Evolutionary conservation across 78 protist species (phyloP), one percentile per base, ranked within the genome.

Genomic region (Dictyostelium capitatum): DNA sequence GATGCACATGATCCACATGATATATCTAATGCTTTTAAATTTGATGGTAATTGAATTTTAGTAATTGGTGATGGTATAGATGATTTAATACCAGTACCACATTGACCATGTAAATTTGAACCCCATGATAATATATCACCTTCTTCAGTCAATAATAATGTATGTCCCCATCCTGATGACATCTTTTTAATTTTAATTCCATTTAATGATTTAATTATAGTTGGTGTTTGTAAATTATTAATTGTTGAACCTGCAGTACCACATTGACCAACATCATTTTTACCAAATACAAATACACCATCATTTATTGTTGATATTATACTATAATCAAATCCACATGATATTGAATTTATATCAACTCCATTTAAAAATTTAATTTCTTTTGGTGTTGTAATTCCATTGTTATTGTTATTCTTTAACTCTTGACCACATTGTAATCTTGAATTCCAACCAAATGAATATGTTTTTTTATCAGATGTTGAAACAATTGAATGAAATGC

Each of bases 1-100:
- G 83, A 74, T 20, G 82, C 92, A 85, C 70, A n/a, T 4, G 92
- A 73, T 15, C 72, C 92, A 75, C 83, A 85, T 74, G 92, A 85
- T 8, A 75, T 20, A 48, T 56, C 74, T 8, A 54, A 20, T 17
- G 19, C 51, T 2, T 23, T 51, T 23, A 51, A 59, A 19, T 50
- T 15, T 6, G 20, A 20, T 12, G 81, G 64, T 56, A 79, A 30
- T 14, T 54, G 8, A 4, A 85, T 46, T n/a, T 74, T 56, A 14
- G 25, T 9, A 47, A 46, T 70, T 41, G 79, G 79, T 50, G 64
- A 25, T 11, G 14, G 3, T 32, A 15, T 25, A 14, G 25, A 4
- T 4, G 8, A 11, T 20, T 73, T 56, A 4, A 51, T 6, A 3
- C 91, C 91, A 46, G 37, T 56, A n/a, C 92, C 92, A 48, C 82